A percentile compares a stretch with the other conserved stretches of the same genome.
These are phyloP conservation scores for Ballota nigra DNA, from an alignment of 257 asterid genomes.

Conservation along the genomic window DNA sequence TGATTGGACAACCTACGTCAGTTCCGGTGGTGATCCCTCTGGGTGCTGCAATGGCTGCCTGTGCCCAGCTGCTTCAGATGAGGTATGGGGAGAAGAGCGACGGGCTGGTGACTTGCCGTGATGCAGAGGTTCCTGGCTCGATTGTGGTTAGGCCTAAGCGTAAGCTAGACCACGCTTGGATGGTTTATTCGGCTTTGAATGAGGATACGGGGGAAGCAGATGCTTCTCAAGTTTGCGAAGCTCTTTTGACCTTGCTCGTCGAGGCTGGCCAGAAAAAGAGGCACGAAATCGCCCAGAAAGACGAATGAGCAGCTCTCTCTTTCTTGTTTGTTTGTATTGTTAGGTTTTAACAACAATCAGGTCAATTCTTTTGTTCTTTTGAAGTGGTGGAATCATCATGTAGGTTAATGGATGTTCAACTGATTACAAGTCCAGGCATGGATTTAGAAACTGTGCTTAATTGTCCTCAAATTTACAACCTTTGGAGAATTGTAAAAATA, in stretches of 20 bases:
- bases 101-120: slow-evolving; percentile 89
- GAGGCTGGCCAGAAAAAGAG: slow-evolving; percentile 60
- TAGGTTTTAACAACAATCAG: not conserved
- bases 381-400: not conserved
- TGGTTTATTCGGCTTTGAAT: slow-evolving; percentile 80
- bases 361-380: slow-evolving; percentile 20
- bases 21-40: slow-evolving; percentile 90
- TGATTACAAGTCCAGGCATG: not conserved
- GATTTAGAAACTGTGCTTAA: not conserved
- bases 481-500: no score
- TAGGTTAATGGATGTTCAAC: not conserved
- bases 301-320: slow-evolving; percentile 38
- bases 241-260: slow-evolving; percentile 77
- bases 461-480: no score
- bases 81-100: slow-evolving; percentile 96
- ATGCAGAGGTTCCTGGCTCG: slow-evolving; percentile 98
- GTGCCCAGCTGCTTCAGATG: slow-evolving; percentile 90
- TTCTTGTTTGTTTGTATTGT: slow-evolving; percentile 1
- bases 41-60: slow-evolving; percentile 99
- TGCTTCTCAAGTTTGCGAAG: slow-evolving; percentile 94
- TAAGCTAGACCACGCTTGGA: slow-evolving; percentile 97
- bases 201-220: slow-evolving; percentile 74
- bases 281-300: slow-evolving; percentile 40
- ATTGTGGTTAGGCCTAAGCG: slow-evolving; percentile 76
- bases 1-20: slow-evolving; percentile 54